Conservation (phyloP, 140 eudicot genomes). For the Ambrosia hybrid region DNA sequence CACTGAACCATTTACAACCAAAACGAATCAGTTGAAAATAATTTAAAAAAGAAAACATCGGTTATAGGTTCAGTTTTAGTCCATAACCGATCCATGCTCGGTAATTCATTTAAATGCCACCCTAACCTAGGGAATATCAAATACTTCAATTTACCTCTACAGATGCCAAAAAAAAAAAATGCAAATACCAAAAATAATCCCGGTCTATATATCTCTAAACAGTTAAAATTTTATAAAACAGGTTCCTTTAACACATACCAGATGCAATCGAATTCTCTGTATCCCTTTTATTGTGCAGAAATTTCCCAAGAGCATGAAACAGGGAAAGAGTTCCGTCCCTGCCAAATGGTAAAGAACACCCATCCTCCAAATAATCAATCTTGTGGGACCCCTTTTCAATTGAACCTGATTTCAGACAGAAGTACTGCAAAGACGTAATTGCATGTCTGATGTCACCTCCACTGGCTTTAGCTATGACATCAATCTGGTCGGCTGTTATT, state of each 20-base stretch:
- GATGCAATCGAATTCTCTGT: constrained; percentile 33
- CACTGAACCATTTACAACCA: too few relatives aligned
- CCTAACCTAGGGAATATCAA: too few relatives aligned
- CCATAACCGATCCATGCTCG: too few relatives aligned
- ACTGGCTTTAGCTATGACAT: constrained; percentile 80
- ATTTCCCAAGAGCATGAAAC: constrained; percentile 94
- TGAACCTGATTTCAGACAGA: constrained; percentile 50
- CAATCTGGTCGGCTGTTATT: constrained; percentile 53
- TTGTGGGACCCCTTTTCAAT: constrained; percentile 33
- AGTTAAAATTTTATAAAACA: constrained; percentile 11
- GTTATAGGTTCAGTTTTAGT: too few relatives aligned
- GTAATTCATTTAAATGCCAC: too few relatives aligned
- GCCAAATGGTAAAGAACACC: constrained; percentile 58
- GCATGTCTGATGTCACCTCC: constrained; percentile 97
- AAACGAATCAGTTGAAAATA: too few relatives aligned
- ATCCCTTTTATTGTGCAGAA: constrained; percentile 92
- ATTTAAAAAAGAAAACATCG: too few relatives aligned
- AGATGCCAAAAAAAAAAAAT: background rate
- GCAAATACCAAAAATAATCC: background rate
- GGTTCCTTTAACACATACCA: constrained; percentile 43
- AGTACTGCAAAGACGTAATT: constrained; percentile 83
- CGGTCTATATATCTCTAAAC: background rate
- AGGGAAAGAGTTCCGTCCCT: constrained; percentile 88
- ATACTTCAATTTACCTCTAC: background rate
- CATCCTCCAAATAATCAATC: constrained; percentile 31